A percentile compares a stretch with the other conserved stretches of the same genome.
Evolutionary conservation across 176 grass and related monocot species (phyloP).

Genomic region (Avena insularis): DNA sequence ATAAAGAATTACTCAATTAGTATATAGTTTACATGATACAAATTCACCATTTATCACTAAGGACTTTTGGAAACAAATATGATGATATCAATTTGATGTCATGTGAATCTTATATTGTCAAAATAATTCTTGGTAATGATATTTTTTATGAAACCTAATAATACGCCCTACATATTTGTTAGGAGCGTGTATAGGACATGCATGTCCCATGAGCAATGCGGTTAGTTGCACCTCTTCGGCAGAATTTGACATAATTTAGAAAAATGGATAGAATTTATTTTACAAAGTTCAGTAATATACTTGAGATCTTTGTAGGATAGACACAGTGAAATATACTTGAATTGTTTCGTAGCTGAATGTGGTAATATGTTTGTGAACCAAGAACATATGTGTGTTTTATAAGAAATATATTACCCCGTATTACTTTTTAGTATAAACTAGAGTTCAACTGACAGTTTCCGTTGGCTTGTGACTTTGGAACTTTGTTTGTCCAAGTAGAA

Average conservation of each 20-base stretch:
- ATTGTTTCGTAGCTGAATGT: background rate
- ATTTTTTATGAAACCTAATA: too few relatives aligned
- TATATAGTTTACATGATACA: too few relatives aligned
- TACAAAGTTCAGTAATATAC: background rate
- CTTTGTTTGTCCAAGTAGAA: background rate
- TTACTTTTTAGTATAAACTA: background rate
- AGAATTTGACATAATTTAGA: background rate
- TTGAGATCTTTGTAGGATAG: too few relatives aligned
- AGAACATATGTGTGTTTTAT: background rate
- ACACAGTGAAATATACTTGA: background rate
- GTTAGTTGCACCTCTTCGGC: background rate
- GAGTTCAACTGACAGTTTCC: background rate
- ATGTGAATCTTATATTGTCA: too few relatives aligned
- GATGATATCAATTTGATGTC: too few relatives aligned
- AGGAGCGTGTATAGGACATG: too few relatives aligned
- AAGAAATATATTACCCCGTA: background rate
- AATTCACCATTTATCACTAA: too few relatives aligned
- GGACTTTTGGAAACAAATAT: too few relatives aligned
- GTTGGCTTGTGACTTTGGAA: background rate
- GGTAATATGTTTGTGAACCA: background rate
- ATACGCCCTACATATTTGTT: too few relatives aligned
- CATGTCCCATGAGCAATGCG: background rate
- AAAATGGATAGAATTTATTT: background rate
- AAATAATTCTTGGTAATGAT: too few relatives aligned
- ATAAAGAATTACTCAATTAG: background rate